These are phyloP conservation scores for Neonothopanus nambi DNA, from an alignment of 1,284 basidiomycete species.

Conservation along the genomic window DNA sequence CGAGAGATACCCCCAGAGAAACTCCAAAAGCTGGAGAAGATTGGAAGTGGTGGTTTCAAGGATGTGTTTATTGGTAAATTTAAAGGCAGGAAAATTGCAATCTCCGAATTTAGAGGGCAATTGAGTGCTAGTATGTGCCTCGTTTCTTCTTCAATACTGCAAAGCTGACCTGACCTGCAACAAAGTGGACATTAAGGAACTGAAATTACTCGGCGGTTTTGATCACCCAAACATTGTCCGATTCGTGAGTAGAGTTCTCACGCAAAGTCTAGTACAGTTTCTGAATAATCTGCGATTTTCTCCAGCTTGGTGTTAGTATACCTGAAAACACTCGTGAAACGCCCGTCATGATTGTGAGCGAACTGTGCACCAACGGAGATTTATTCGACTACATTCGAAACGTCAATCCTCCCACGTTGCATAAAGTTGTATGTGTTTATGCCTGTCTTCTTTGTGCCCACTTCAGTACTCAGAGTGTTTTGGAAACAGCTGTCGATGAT, in stretches of 20 bases:
- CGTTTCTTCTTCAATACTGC: neutral
- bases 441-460: conserved; percentile 9
- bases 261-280: neutral
- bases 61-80: conserved; percentile 94
- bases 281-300: conserved; percentile 1
- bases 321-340: conserved; percentile 90
- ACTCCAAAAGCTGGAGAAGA: conserved; percentile 92
- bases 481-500: conserved; percentile 75
- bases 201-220: conserved; percentile 94
- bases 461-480: conserved; percentile 19
- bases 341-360: conserved; percentile 98
- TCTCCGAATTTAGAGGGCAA: conserved; percentile 95
- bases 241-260: conserved; percentile 68
- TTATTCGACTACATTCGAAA: conserved; percentile 98
- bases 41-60: conserved; percentile 98
- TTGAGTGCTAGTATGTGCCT: conserved; percentile 82
- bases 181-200: conserved; percentile 97
- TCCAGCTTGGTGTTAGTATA: conserved; percentile 92
- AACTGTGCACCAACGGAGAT: conserved; percentile 97
- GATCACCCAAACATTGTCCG: conserved; percentile 97
- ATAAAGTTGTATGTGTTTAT: conserved; percentile 71
- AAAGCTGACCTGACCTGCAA: conserved; percentile 9
- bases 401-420: conserved; percentile 74
- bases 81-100: conserved; percentile 85
- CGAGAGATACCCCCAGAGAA: conserved; percentile 92